Conservation (phyloP, 192 early-diverging fungal genomes). For the Gorgonomyces haynaldii region DNA sequence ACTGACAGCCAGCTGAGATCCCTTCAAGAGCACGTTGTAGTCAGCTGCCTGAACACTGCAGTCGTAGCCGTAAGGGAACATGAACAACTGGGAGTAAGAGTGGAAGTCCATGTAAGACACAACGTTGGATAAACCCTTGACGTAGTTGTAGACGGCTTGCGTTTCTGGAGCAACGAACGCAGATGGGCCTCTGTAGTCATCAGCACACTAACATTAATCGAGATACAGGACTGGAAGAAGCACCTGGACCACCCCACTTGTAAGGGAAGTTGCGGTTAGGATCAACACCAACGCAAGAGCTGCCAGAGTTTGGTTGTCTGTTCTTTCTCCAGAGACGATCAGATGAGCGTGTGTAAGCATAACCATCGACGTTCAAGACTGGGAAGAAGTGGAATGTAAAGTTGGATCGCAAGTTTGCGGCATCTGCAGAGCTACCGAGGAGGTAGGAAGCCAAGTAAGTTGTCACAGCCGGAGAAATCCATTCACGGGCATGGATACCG, state of each 20-base stretch:
- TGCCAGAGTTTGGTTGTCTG: slow-evolving; percentile 33
- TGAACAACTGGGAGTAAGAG: slow-evolving; percentile 46
- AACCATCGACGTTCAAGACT: slow-evolving; percentile 50
- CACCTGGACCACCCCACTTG: slow-evolving; percentile 36
- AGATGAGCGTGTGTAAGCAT: slow-evolving; percentile 29
- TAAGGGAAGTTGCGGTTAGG: slow-evolving; percentile 39
- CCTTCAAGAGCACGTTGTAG: slow-evolving; percentile 8
- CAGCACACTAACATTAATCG: no score
- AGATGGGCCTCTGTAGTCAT: slow-evolving; percentile 30
- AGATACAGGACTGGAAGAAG: slow-evolving; percentile 28
- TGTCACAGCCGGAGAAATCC: slow-evolving; percentile 39
- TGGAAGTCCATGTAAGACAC: slow-evolving; percentile 34
- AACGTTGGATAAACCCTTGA: slow-evolving; percentile 20
- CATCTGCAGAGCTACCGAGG: slow-evolving; percentile 15
- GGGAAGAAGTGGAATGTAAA: slow-evolving; percentile 48
- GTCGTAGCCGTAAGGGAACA: slow-evolving; percentile 28
- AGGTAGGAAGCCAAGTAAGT: slow-evolving; percentile 11
- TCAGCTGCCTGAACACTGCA: slow-evolving; percentile 11
- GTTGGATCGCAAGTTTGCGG: slow-evolving; percentile 23
- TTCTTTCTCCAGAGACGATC: slow-evolving; percentile 32
- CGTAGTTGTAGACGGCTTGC: slow-evolving; percentile 28
- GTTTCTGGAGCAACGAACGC: slow-evolving; percentile 31
- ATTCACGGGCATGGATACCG: slow-evolving; percentile 51
- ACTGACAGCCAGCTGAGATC: slow-evolving; percentile 8
- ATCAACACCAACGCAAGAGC: slow-evolving; percentile 28